These are phyloP conservation scores for Aureobasidium sp. DNA, from an alignment of 2,329 filamentous ascomycete species.

Conservation along the genomic window DNA sequence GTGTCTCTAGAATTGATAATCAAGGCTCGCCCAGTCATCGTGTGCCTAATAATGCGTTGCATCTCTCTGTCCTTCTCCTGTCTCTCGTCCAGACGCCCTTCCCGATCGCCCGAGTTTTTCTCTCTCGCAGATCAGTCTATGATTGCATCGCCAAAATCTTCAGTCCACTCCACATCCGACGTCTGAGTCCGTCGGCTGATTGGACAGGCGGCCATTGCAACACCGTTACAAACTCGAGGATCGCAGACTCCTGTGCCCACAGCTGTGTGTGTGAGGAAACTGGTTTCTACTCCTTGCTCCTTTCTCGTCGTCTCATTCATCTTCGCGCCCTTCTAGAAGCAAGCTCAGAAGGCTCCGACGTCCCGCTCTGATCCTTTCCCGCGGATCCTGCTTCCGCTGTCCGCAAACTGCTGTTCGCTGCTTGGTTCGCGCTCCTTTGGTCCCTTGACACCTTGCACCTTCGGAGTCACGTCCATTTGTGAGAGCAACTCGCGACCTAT, in stretches of 20 bases:
- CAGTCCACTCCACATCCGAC: background rate
- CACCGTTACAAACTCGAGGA: conserved; percentile 6
- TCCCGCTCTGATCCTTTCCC: conserved; percentile 6
- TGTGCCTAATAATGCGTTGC: background rate
- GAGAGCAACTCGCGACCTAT: background rate
- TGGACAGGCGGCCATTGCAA: conserved; percentile 3
- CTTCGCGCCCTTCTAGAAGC: background rate
- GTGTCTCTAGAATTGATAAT: conserved; percentile 6
- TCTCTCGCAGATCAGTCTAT: background rate
- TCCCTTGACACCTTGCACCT: background rate
- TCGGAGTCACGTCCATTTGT: background rate
- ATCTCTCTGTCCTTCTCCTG: background rate
- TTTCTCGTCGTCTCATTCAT: too few species aligned
- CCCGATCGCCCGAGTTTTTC: background rate
- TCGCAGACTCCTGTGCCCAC: conserved; percentile 13
- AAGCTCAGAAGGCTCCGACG: background rate
- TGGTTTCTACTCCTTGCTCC: background rate
- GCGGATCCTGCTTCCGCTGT: background rate
- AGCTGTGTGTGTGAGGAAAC: background rate
- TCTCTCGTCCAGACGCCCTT: background rate
- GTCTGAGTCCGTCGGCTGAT: background rate
- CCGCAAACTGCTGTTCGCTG: conserved; percentile 5
- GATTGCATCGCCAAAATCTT: background rate
- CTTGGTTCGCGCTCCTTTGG: background rate
- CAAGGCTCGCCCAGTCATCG: background rate